Evolutionary conservation across 2,329 filamentous ascomycete species (phyloP).

Genomic region (Ustulina deusta): DNA sequence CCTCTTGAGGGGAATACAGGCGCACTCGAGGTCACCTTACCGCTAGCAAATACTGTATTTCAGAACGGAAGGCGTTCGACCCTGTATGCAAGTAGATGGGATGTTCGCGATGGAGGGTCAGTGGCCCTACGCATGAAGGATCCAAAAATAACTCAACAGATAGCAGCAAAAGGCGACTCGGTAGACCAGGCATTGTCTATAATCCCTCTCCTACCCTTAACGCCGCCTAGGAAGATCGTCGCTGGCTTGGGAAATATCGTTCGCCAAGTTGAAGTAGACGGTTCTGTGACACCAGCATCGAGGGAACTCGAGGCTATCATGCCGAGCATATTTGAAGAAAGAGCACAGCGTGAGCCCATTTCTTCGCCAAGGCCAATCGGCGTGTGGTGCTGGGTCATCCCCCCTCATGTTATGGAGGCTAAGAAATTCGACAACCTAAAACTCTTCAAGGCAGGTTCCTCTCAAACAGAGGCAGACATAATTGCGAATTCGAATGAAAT

Average conservation of each 20-base stretch:
- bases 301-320: conserved; percentile 77
- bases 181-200: conserved; percentile 38
- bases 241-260: conserved; percentile 84
- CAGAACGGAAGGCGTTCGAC: conserved; percentile 74
- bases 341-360: conserved; percentile 46
- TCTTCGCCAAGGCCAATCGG: conserved; percentile 60
- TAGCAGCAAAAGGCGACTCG: conserved; percentile 36
- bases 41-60: conserved; percentile 83
- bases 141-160: conserved; percentile 57
- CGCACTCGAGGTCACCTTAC: conserved; percentile 63
- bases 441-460: conserved; percentile 42
- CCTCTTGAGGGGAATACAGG: conserved; percentile 39
- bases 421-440: conserved; percentile 42
- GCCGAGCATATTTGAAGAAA: conserved; percentile 65
- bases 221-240: conserved; percentile 69
- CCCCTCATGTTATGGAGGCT: conserved; percentile 51
- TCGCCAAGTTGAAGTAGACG: conserved; percentile 67
- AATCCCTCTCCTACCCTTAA: conserved; percentile 71
- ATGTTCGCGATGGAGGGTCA: conserved; percentile 33
- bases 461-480: conserved; percentile 45
- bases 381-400: conserved; percentile 80
- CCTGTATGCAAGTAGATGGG: conserved; percentile 62
- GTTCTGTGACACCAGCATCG: conserved; percentile 70
- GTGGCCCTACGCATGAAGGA: conserved; percentile 46
- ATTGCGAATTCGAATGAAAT: conserved; percentile 46